Base-by-base conservation (phyloP, 148 eudicot genomes). In the Diospyros lotus region DNA sequence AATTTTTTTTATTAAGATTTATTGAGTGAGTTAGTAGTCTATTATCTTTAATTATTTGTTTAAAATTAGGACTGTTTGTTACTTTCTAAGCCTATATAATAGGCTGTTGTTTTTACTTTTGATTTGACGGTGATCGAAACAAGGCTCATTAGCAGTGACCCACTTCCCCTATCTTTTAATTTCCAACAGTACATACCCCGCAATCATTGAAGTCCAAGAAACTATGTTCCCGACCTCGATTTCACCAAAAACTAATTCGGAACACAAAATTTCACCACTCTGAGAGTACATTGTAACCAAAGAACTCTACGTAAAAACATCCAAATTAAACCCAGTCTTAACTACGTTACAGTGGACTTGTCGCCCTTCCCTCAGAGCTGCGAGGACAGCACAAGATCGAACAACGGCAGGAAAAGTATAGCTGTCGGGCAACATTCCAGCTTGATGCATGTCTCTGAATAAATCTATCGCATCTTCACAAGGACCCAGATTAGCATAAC, bases 161-260 rank as follows among this genome's bases (percentile, higher is more conserved):
- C 52, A 48, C 13, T n/a, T 58, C 77, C 58, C 28, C 81, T 81
- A 50, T 80, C 69, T 1, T 71, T 74, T 2, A 78, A 78, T 46
- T 76, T 40, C 87, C 87, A 2, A 76, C 75, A 46, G 88, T 84
- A 14, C 81, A 68, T 79, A 79, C 52, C 73, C 73, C 1, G 77
- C 77, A 61, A 79, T 66, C 77, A 79, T 50, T n/a, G 81, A 50
- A 60, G 81, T 79, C 81, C 81, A 79, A 7, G 77, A 66, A 50
- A 79, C 77, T n/a, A 52, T 61, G 39, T 79, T 79, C 17, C 56
- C 73, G 2, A 11, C 73, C 40, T 17, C 6, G 46, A 79, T 79
- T 2, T 64, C 68, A 42, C 55, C 58, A 44, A 79, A 79, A 9
- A 70, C 70, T 18, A 46, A 42, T 58, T 69, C 73, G 4, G 76